Evolutionary conservation across 1,284 basidiomycete genomes (phyloP).

Genomic region (Hypsizygus ulmarius): DNA sequence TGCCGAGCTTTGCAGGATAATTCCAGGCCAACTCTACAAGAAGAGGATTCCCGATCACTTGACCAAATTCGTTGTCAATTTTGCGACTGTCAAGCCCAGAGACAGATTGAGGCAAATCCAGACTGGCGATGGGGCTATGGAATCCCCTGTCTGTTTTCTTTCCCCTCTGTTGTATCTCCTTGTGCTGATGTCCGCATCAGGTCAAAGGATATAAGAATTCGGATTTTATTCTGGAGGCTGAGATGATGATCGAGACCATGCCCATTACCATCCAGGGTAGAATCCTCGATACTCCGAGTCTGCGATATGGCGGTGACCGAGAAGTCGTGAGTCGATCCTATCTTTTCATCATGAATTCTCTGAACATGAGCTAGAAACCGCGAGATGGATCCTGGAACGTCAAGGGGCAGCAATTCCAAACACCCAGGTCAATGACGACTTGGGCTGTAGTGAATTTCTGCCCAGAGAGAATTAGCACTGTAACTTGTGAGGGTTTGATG

Average conservation of each 20-base stretch:
- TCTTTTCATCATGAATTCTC: background rate
- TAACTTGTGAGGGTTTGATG: conserved; percentile 5
- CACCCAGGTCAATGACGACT: conserved; percentile 2
- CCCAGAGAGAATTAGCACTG: background rate
- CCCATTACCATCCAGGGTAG: conserved; percentile 10
- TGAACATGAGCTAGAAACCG: conserved; percentile 5
- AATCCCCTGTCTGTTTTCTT: conserved; percentile 10
- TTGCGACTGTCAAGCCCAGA: conserved; percentile 12
- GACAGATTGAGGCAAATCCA: conserved; percentile 13
- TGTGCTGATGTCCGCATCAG: background rate
- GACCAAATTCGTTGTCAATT: conserved; percentile 16
- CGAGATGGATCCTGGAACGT: conserved; percentile 15
- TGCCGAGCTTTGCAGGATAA: conserved; percentile 9
- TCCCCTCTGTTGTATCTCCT: background rate
- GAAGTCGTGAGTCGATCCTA: conserved; percentile 1
- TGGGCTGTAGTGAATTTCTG: conserved; percentile 13
- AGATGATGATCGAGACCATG: conserved; percentile 11
- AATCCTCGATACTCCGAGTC: conserved; percentile 12
- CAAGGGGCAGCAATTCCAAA: conserved; percentile 6
- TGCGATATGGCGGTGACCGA: conserved; percentile 7
- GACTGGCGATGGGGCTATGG: conserved; percentile 6
- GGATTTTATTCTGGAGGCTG: conserved; percentile 13
- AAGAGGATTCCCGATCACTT: conserved; percentile 11
- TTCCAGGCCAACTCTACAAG: conserved; percentile 14
- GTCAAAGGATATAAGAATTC: conserved; percentile 13